Conservation (phyloP, 2,329 filamentous ascomycete species). For the Zalaria obscura region DNA sequence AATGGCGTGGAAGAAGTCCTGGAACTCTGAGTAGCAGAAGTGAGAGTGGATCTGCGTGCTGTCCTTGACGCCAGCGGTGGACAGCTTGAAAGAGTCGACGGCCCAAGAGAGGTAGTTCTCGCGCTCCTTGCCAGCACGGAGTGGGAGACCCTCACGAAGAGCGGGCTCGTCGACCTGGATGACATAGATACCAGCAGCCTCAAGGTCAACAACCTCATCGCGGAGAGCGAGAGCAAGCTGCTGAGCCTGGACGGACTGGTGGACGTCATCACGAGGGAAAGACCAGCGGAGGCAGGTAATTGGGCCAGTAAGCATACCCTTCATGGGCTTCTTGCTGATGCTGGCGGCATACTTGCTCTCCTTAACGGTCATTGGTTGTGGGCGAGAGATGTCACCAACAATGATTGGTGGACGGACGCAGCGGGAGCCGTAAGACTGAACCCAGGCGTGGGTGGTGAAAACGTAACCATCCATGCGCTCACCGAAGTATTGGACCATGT, state of each 20-base stretch:
- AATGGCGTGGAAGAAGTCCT: constrained; percentile 99
- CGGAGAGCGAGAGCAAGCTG: constrained; percentile 97
- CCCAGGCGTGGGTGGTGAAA: constrained; percentile 99
- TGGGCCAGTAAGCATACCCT: constrained; percentile 98
- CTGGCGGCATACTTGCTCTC: constrained; percentile 98
- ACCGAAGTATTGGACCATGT: constrained; percentile 99
- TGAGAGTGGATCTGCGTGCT: constrained; percentile 99
- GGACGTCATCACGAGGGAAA: constrained; percentile 98
- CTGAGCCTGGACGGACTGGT: constrained; percentile 97
- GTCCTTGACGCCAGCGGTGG: constrained; percentile 84
- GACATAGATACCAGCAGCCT: constrained; percentile 90
- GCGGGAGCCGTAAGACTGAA: constrained; percentile 95
- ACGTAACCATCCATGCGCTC: constrained; percentile 93
- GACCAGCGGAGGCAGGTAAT: constrained; percentile 99
- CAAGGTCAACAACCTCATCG: constrained; percentile 95
- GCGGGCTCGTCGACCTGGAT: constrained; percentile 99
- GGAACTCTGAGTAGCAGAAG: constrained; percentile 99
- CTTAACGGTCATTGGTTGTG: constrained; percentile 97
- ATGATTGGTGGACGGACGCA: constrained; percentile 98
- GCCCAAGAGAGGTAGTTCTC: constrained; percentile 96
- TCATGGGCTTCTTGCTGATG: constrained; percentile 98
- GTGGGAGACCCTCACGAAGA: constrained; percentile 97
- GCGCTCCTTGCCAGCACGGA: constrained; percentile 85
- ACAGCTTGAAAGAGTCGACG: constrained; percentile 93
- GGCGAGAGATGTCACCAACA: constrained; percentile 95